Conservation (phyloP, 2,329 filamentous ascomycete genomes). For the Xylariaceae sp. region DNA sequence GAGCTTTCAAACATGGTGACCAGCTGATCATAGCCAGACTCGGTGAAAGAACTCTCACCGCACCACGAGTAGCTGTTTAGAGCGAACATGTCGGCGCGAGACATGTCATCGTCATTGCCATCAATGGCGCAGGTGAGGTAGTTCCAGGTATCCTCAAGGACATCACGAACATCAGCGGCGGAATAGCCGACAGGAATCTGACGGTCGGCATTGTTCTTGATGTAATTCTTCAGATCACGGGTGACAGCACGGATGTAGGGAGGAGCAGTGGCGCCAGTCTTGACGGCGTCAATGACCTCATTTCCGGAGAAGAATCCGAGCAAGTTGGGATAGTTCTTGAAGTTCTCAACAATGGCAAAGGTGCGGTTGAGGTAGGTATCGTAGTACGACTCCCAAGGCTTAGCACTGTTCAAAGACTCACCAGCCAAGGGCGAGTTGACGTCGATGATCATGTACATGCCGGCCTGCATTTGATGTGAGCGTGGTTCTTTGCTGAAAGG, state of each 20-base stretch:
- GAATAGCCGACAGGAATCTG: conserved; percentile 75
- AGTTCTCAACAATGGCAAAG: conserved; percentile 63
- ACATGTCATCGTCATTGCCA: conserved; percentile 52
- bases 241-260: conserved; percentile 73
- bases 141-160: conserved; percentile 70
- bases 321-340: conserved; percentile 63
- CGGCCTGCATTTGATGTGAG: conserved; percentile 30
- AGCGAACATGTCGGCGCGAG: conserved; percentile 69
- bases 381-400: conserved; percentile 59
- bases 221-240: conserved; percentile 77
- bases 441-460: conserved; percentile 66
- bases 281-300: conserved; percentile 67
- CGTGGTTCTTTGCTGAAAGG: not conserved
- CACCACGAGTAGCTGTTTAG: conserved; percentile 77
- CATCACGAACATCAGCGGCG: conserved; percentile 70
- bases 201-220: conserved; percentile 65
- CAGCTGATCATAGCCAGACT: conserved; percentile 59
- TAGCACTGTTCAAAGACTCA: conserved; percentile 49
- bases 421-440: conserved; percentile 62
- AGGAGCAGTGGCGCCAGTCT: conserved; percentile 56
- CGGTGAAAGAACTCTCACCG: conserved; percentile 57
- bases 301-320: conserved; percentile 75
- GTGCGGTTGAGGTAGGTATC: conserved; percentile 59
- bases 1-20: conserved; percentile 61
- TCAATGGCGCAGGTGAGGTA: conserved; percentile 66